These are phyloP conservation scores for Phytopythium litorale DNA, from an alignment of 352 stramenopile species.

Conservation along the genomic window DNA sequence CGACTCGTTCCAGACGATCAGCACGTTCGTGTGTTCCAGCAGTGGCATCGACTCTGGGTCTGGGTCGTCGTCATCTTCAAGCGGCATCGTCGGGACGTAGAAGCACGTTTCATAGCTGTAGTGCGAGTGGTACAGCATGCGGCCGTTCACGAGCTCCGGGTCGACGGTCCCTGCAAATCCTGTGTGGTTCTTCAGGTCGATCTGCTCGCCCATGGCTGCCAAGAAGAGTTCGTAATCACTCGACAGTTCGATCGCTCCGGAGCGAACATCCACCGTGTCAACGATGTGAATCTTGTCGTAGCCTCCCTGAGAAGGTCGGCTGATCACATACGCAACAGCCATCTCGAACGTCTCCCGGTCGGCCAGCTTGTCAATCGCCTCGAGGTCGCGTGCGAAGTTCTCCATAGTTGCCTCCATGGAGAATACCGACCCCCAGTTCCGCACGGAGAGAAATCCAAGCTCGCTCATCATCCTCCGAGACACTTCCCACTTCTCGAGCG, in stretches of 20 bases:
- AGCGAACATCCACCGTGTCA: constrained; percentile 41
- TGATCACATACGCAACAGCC: constrained; percentile 68
- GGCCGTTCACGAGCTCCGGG: constrained; percentile 30
- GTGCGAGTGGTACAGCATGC: constrained; percentile 69
- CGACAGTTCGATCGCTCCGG: constrained; percentile 36
- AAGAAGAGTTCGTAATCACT: constrained; percentile 78
- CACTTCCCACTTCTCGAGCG: constrained; percentile 66
- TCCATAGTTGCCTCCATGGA: constrained; percentile 57
- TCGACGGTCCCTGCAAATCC: constrained; percentile 48
- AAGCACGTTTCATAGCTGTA: constrained; percentile 80
- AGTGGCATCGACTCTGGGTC: constrained; percentile 22
- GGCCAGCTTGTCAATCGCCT: constrained; percentile 68
- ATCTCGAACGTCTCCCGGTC: constrained; percentile 84
- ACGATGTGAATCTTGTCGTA: constrained; percentile 76
- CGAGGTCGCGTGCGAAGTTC: constrained; percentile 60
- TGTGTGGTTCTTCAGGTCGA: constrained; percentile 35
- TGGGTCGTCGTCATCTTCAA: constrained; percentile 27
- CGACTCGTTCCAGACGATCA: constrained; percentile 87
- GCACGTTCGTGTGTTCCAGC: constrained; percentile 62
- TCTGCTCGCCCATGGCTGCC: constrained; percentile 53
- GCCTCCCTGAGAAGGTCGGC: constrained; percentile 57
- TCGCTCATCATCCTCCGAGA: constrained; percentile 83
- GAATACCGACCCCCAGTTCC: constrained; percentile 84
- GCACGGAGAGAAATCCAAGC: constrained; percentile 74
- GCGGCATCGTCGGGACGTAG: constrained; percentile 71